Evolutionary conservation across 1,139 yeast species (phyloP), one percentile per base, ranked within the genome.

Genomic region (Lodderomyces theae): DNA sequence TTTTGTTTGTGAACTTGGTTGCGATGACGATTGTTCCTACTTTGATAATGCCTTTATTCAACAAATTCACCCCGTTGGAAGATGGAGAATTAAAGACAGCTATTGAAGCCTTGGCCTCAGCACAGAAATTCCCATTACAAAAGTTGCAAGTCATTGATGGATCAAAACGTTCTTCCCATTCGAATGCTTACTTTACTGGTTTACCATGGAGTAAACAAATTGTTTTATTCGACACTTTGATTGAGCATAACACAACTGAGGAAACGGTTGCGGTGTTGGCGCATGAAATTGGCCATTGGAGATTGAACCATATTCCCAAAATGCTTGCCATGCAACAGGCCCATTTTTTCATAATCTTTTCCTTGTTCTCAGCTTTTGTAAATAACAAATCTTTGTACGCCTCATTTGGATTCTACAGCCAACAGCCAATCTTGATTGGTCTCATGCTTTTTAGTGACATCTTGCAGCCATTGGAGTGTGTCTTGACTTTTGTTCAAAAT

Each of bases 271-370:
- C 98, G 34, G 96, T 92, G 1, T 73, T 92, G 54, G 97, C 96
- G 17, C 98, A 92, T 59, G 98, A 92, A 68, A 85, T 92, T 51
- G 98, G 98, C 37, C 98, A 92, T 63, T 92, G 98, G 98, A 84
- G 85, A 52, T 74, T 85, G 60, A 82, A 84, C 45, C 98, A 92
- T 63, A 82, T 90, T 46, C 70, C 89, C 13, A 82, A 82, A 58
- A 76, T 82, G 74, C 64, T 92, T 55, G 53, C 74, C 3, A 73
- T 82, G 50, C 69, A 79, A 38, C 92, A 88, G 63, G 61, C 69
- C 11, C 86, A 86, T 54, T 63, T 84, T 42, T 77, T 85, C 51
- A 53, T 77, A 34, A 73, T 81, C 37, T 86, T 90, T 58, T 72
- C 86, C 1, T 59, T 84, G 48, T 89, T 90, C 63, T 77, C 94